phyloP scores from a whole-genome alignment of 116 monocot genomes.

The Papilionanthe hybrid region DNA sequence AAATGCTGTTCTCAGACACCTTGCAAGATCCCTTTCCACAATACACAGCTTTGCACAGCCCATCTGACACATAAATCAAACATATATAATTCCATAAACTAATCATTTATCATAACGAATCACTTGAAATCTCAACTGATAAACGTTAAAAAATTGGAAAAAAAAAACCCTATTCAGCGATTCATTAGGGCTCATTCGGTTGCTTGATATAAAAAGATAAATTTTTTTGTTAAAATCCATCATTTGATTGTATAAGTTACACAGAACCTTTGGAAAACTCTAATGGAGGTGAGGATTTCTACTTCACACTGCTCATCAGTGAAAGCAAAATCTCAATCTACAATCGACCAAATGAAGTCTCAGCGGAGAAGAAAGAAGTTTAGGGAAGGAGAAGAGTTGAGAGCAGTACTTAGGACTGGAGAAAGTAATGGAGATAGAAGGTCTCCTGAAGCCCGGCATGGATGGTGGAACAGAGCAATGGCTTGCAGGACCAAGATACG shows the following conservation, averaged over 20 bases:
- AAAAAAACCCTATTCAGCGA: neutral
- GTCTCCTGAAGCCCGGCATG: neutral
- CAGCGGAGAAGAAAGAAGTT: neutral
- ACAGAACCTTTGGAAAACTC: no score
- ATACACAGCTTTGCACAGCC: conserved; percentile 9
- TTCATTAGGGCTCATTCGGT: neutral
- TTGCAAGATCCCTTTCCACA: conserved; percentile 41
- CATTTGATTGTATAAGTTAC: no score
- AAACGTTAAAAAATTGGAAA: no score
- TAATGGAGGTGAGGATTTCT: no score
- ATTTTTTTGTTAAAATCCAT: neutral
- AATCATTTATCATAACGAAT: no score
- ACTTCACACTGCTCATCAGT: no score
- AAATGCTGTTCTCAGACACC: conserved; percentile 5
- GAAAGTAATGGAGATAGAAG: conserved; percentile 8
- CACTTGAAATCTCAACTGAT: no score
- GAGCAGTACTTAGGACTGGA: conserved; percentile 7
- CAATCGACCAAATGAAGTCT: neutral
- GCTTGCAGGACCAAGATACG: neutral
- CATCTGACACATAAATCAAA: conserved; percentile 12
- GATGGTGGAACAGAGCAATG: neutral
- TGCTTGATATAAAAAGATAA: neutral
- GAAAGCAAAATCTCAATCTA: neutral
- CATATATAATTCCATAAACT: neutral
- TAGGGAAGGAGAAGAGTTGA: neutral